These are phyloP conservation scores for Thecaphora thlaspeos DNA, from an alignment of 1,284 basidiomycete genomes.

Conservation along the genomic window DNA sequence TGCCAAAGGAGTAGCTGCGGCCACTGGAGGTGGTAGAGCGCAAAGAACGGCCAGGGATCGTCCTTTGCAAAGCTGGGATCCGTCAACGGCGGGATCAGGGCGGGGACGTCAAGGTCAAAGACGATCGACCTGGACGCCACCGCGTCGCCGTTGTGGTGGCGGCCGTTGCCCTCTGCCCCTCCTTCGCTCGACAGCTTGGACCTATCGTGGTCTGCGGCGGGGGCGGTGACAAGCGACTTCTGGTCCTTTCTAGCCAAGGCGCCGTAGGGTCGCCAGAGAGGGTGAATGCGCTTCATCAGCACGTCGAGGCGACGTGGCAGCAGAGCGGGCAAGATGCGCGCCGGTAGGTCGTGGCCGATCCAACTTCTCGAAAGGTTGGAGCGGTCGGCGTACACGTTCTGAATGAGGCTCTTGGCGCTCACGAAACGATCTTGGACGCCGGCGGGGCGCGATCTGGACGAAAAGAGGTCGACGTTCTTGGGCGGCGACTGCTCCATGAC, in stretches of 20 bases:
- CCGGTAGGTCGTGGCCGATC: slow-evolving; percentile 59
- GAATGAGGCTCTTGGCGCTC: slow-evolving; percentile 29
- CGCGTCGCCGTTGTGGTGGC: too few relatives aligned
- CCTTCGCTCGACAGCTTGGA: background rate
- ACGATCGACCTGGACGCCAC: background rate
- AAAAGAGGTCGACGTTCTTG: background rate
- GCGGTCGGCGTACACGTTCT: slow-evolving; percentile 6
- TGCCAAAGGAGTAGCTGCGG: slow-evolving; percentile 38
- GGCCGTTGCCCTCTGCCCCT: too few relatives aligned
- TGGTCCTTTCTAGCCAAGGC: background rate
- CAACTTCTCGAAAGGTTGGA: slow-evolving; percentile 51
- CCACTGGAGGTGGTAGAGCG: slow-evolving; percentile 44
- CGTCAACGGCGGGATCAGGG: slow-evolving; percentile 24
- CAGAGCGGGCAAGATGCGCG: slow-evolving; percentile 50
- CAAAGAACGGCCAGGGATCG: slow-evolving; percentile 41
- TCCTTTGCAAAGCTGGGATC: slow-evolving; percentile 31
- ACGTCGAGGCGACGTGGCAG: background rate
- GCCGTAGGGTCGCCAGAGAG: slow-evolving; percentile 9
- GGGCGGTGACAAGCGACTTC: background rate
- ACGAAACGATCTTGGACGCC: slow-evolving; percentile 4
- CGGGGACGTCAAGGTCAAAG: slow-evolving; percentile 22
- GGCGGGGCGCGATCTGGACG: background rate
- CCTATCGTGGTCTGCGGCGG: background rate
- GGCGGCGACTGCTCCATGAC: slow-evolving; percentile 17
- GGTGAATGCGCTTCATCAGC: slow-evolving; percentile 10